Conservation (phyloP, 2,329 filamentous ascomycete genomes). For the Cadophora sp. region DNA sequence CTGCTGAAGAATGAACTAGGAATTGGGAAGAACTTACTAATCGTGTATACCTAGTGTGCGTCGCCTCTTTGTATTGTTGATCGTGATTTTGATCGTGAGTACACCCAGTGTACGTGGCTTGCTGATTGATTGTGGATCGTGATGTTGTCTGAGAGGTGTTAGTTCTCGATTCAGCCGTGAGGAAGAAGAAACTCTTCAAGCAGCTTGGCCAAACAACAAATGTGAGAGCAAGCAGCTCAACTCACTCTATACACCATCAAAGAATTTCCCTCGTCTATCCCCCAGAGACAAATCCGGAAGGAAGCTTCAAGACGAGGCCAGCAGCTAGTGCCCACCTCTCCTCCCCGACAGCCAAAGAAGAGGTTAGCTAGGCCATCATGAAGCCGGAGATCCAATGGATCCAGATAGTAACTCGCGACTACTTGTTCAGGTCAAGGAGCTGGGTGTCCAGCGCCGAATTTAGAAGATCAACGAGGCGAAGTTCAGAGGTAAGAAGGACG, state of each 20-base stretch:
- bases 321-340: too few species aligned
- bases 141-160: not conserved
- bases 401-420: too few species aligned
- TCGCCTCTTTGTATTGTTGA: not conserved
- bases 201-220: conserved; percentile 8
- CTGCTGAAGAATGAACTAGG: not conserved
- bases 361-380: too few species aligned
- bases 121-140: not conserved
- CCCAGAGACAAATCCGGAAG: too few species aligned
- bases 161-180: not conserved
- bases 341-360: too few species aligned
- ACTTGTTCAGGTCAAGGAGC: too few species aligned
- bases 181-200: not conserved
- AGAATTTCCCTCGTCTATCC: not conserved
- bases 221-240: not conserved
- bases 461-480: too few species aligned
- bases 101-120: not conserved
- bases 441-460: too few species aligned
- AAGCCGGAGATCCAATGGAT: too few species aligned
- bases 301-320: too few species aligned
- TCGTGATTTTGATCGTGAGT: not conserved
- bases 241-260: not conserved
- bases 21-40: not conserved
- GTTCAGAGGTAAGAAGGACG: too few species aligned
- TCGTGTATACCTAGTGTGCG: not conserved